Base-by-base conservation (phyloP, 441 rosid species). In the Hypseocharis bilobata region DNA sequence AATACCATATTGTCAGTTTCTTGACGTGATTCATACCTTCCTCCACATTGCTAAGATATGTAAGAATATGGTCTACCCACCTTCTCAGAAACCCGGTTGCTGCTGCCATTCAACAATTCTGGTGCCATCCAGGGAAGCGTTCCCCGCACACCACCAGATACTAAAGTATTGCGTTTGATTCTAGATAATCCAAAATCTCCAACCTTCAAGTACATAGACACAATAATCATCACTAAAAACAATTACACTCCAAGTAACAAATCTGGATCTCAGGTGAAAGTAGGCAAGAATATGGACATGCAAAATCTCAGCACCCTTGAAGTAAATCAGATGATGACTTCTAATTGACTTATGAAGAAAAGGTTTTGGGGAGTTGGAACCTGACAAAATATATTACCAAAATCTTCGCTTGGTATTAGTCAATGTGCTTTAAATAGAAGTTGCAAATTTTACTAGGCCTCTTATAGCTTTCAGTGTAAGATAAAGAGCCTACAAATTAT, bases 51-150 rank as follows among this genome's bases (percentile, higher is more conserved):
- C 36, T 34, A 65, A 30, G 34, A 63, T 20, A 68, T 27, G 14
- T 38, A 57, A 47, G 26, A 40, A 57, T 19, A 32, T 0, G 64
- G 32, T 62, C 16, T 19, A 57, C 71, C 34, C 66, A 91, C 97
- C 85, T 87, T 87, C 78, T 91, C 96, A 3, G 96, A 91, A 65
- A 88, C 98, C 36, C 84, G 85, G 67, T 70, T 86, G 67, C 84
- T 91, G 76, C 83, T 85, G 20, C 96, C 98, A 23, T 84, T 87
- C 74, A 91, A 74, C 51, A 89, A 78, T 69, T 91, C 95, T 1
- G 98, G 98, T 29, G 96, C 97, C 96, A 91, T 91, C 97, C 97
- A 88, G 8, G 97, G 97, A 61, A 91, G 94, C 29, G 98, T 91
- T 77, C 98, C 98, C 63, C 96, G 84, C 34, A 91, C 90, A 25